Evolutionary conservation across 129 eudicot species (phyloP), one percentile per base, ranked within the genome.

Genomic region (Silybum marianum): DNA sequence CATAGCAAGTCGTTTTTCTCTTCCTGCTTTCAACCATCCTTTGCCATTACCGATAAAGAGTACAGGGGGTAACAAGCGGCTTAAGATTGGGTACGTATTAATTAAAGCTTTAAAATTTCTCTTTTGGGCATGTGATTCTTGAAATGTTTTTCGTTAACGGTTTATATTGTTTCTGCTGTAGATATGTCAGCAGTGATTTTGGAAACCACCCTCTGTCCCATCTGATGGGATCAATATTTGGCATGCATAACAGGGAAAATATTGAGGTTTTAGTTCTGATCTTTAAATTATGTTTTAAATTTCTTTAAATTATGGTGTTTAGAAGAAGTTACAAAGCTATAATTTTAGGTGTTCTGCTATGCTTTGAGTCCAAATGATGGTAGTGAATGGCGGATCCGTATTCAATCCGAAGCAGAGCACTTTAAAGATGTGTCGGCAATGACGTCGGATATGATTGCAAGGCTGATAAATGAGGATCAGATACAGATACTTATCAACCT

Each of bases 171-270:
- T 24, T 54, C 54, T 78, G 39, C 78, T 77, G 39, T 85, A 95
- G 99, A 71, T 95, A 95, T 79, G 97, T 95, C 75, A 95, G 99
- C 91, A 92, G 99, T 77, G 99, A 95, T 87, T 95, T 95, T 81
- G 98, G 99, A 76, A 93, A 95, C 76, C 99, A 95, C 78, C 99
- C 99, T 23, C 80, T 95, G 44, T 95, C 99, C 18, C 99, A 95
- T 85, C 86, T 95, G 74, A 95, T 95, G 99, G 97, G 98, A 69
- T 95, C 99, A 9, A 95, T 95, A 21, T 95, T 91, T 81, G 99
- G 99, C 83, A 92, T 95, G 98, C 99, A 95, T 71, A 86, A 95
- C 77, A 80, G 84, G 74, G 91, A 90, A 76, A 87, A 92, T 60
- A 87, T 95, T 42, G 99, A 95, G 97, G 97, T 95, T 63, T 72